Evolutionary conservation across 1,284 basidiomycete species (phyloP), one percentile per base, ranked within the genome.

Genomic region (Apiotrichum domesticum): DNA sequence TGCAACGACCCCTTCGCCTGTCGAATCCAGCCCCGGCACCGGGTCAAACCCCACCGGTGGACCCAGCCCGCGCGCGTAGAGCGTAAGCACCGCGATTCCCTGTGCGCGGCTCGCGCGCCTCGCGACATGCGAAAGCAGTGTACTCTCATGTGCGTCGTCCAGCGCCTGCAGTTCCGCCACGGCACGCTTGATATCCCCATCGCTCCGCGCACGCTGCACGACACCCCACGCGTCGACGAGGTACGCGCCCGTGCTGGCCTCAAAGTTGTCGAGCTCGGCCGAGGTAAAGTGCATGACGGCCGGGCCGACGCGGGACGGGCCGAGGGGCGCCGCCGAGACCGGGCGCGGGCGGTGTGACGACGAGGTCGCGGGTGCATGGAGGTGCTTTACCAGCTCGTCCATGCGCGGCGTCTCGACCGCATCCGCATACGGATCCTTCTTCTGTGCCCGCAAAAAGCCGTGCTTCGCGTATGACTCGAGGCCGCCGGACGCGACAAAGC

Each of bases 401-500:
- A 39, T 8, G 9, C 4, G 35, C 33, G 50, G 50, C 14, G 21
- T 14, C 14, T 9, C 37, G 9, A 39, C 37, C 13, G 8, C 37
- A 8, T n/a, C 41, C 9, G n/a, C 41, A 2, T 21, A n/a, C 35
- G 46, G 35, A 15, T 34, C 11, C 42, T 45, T 37, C 15, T 43
- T 37, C 3, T 47, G 56, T 29, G 29, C 29, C 29, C 29, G 29
- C 37, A 85, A 76, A 66, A 94, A 88, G 0, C 92, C 94, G 73
- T 98, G 95, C 41, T 88, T 86, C 37, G 84, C 77, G 70, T 86
- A 94, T 0, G 91, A 91, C 71, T 98, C 95, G 54, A 98, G 82
- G 1, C 95, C 95, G 1, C 90, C 85, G 0, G 86, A 85, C 84
- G 90, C 96, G 83, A 98, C 91, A 80, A 97, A 98, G 84, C 89